These are phyloP conservation scores for Amylocystis lapponica DNA, from an alignment of 768 basidiomycete genomes.

Conservation along the genomic window DNA sequence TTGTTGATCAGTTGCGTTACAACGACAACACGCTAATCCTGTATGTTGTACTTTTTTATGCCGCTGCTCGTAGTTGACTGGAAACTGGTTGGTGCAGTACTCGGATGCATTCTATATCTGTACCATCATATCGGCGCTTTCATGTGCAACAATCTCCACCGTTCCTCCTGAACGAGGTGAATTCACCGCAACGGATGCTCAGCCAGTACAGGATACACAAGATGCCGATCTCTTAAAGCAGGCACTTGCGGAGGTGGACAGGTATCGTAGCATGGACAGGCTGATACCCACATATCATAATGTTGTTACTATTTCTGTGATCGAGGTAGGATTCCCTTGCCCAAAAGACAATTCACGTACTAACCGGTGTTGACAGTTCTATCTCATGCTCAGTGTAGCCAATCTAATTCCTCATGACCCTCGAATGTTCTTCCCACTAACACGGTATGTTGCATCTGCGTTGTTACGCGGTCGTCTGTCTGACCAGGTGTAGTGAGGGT, in stretches of 20 bases:
- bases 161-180: constrained; percentile 79
- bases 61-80: too few relatives aligned
- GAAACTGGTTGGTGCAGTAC: constrained; percentile 51
- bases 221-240: constrained; percentile 67
- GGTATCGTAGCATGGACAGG: constrained; percentile 92
- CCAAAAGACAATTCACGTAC: not conserved
- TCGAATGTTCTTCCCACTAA: constrained; percentile 78
- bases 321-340: constrained; percentile 55
- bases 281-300: constrained; percentile 94
- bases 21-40: constrained; percentile 93
- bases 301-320: constrained; percentile 81
- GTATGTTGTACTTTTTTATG: constrained; percentile 39
- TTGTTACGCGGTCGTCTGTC: not conserved
- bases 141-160: constrained; percentile 71
- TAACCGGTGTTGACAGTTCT: constrained; percentile 47
- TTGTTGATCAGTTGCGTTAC: constrained; percentile 89
- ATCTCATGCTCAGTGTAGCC: constrained; percentile 70
- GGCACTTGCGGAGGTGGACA: constrained; percentile 76
- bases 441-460: constrained; percentile 50
- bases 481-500: constrained; percentile 63
- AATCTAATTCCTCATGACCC: constrained; percentile 74
- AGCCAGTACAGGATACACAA: constrained; percentile 60
- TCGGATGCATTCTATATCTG: constrained; percentile 91
- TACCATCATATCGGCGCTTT: constrained; percentile 76
- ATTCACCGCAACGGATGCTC: constrained; percentile 61